These are phyloP conservation scores for Nakazawaea wickerhamii DNA, from an alignment of 805 yeast species.

Conservation along the genomic window DNA sequence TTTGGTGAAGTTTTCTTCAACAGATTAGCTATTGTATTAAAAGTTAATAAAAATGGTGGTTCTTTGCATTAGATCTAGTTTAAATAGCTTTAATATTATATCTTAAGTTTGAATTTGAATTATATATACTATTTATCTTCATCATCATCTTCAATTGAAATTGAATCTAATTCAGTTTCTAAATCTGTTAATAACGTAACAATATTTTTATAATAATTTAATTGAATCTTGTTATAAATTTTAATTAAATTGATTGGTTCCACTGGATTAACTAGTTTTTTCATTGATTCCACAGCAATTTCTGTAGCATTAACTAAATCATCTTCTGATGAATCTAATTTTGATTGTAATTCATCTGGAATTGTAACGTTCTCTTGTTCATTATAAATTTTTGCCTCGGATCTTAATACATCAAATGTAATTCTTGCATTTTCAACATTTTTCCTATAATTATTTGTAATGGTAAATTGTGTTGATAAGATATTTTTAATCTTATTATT, in stretches of 20 bases:
- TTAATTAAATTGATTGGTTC: constrained; percentile 60
- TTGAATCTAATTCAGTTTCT: constrained; percentile 37
- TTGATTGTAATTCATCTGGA: constrained; percentile 46
- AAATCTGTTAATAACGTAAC: constrained; percentile 40
- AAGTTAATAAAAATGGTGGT: constrained; percentile 29
- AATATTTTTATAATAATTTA: constrained; percentile 54
- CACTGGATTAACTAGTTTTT: constrained; percentile 60
- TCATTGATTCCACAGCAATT: constrained; percentile 75
- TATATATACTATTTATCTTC: constrained; percentile 11
- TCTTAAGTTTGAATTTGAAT: neutral
- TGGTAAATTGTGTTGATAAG: constrained; percentile 53
- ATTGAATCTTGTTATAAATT: constrained; percentile 64
- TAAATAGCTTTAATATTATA: neutral
- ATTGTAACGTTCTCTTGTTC: constrained; percentile 26
- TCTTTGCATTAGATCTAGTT: constrained; percentile 19
- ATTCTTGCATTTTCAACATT: constrained; percentile 66
- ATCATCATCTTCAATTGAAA: constrained; percentile 41
- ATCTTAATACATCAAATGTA: constrained; percentile 64
- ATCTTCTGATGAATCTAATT: constrained; percentile 59
- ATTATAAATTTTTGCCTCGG: constrained; percentile 38
- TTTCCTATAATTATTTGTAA: constrained; percentile 55
- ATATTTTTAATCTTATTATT: constrained; percentile 49
- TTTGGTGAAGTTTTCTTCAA: constrained; percentile 68
- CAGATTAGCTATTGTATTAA: constrained; percentile 40
- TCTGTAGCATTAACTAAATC: constrained; percentile 77